Base-by-base conservation (phyloP, 768 basidiomycete species). In the Panaeolus papilionaceus region DNA sequence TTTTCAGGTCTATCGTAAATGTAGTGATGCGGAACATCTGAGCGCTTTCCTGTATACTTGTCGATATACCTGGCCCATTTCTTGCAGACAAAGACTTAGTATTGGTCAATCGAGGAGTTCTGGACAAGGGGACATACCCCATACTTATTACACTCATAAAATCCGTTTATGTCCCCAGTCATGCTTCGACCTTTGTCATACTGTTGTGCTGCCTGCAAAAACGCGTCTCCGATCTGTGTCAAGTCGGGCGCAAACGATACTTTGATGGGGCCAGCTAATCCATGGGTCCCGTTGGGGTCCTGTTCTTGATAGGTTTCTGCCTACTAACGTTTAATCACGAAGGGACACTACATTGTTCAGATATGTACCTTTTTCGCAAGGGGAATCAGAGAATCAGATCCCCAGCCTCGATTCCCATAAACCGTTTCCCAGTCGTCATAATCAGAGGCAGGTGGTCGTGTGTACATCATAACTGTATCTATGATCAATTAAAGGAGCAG, bases 371-470 rank as follows among this genome's bases (percentile, higher is more conserved):
- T 89, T 69, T 79, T 84, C 38, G 89, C 69, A 14, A 90, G 76
- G 0, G 89, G 89, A 38, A 91, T 83, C 4, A 92, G 72, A 33
- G 86, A 79, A 61, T 81, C 78, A 0, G 86, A 85, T 5, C 88
- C 80, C 90, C 90, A 92, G 1, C 89, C 90, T 0, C 83, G 75
- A 72, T 90, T 90, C 4, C 79, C 80, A 28, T 85, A 75, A 2
- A 79, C 73, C 0, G 67, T 77, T 71, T 85, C 84, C 90, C 89
- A 91, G 62, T 86, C 86, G 69, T 92, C 87, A 61, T 86, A 90
- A 72, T 92, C 90, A 0, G 88, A 89, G 1, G 87, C 85, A 8
- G 86, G 75, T 14, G 87, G 84, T 28, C 90, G 84, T 0, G 83
- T 85, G 68, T 90, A 91, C 80, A 86, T 81, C 73, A 82, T 81